Percentiles rank a stretch among this genome's conserved stretches.
Conservation (phyloP, 2,329 filamentous ascomycete species). For the Fonsecaea multimorphosa region DNA sequence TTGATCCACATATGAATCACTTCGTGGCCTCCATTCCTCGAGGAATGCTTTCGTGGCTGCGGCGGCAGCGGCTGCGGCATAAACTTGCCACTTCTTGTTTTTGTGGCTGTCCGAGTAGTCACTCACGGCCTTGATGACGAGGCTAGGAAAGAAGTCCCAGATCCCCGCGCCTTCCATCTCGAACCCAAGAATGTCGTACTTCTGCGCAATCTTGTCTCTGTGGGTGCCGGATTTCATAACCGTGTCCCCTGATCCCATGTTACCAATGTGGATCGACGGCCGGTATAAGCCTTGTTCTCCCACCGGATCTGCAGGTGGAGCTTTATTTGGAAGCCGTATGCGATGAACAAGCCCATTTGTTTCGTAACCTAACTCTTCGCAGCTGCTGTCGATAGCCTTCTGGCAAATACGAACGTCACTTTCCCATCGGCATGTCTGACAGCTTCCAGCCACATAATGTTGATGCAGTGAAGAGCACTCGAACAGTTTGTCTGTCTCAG, state of each 20-base stretch:
- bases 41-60: constrained; percentile 19
- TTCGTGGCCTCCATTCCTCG: constrained; percentile 2
- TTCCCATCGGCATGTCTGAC: not conserved
- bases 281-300: not conserved
- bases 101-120: constrained; percentile 35
- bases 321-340: not conserved
- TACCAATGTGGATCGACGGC: constrained; percentile 44
- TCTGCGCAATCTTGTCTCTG: constrained; percentile 45
- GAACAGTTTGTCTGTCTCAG: constrained; percentile 6
- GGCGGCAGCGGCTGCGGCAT: constrained; percentile 30
- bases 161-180: constrained; percentile 38
- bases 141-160: constrained; percentile 31
- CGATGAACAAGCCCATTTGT: not conserved
- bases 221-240: constrained; percentile 49
- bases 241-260: constrained; percentile 49
- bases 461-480: not conserved
- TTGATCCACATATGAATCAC: not conserved
- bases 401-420: not conserved
- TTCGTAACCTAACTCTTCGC: constrained; percentile 5
- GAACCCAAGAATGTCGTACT: constrained; percentile 34
- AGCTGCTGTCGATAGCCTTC: constrained; percentile 3
- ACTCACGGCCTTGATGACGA: constrained; percentile 35
- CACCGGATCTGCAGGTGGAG: not conserved
- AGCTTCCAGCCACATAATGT: not conserved
- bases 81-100: constrained; percentile 30